Percentiles rank a stretch among this genome's conserved stretches.
Evolutionary conservation across 139 green algal genomes (phyloP).

Genomic region (Ostreobium quekettii): DNA sequence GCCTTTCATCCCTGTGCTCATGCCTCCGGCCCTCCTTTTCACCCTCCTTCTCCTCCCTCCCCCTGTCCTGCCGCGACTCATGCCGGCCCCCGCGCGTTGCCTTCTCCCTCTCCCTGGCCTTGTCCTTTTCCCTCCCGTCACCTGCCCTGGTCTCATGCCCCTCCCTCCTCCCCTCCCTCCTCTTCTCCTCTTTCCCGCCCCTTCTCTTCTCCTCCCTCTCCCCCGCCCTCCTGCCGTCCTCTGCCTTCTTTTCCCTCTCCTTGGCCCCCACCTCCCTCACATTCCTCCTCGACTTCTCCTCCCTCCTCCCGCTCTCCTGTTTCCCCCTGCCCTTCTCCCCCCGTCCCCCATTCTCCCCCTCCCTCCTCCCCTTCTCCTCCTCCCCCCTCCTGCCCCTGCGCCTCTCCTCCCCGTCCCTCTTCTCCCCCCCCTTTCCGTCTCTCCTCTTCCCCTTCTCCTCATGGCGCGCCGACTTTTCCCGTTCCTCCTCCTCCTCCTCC

Average conservation of each 20-base stretch:
- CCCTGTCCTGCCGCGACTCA: background rate
- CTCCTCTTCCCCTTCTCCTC: background rate
- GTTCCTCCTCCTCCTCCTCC: background rate
- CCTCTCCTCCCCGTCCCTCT: background rate
- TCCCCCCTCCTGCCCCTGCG: background rate
- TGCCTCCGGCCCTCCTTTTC: background rate
- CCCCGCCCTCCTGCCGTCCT: background rate
- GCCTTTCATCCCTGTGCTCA: background rate
- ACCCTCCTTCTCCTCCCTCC: background rate
- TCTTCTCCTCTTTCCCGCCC: background rate
- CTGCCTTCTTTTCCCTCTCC: background rate
- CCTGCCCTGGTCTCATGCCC: background rate
- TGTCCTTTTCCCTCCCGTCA: no score
- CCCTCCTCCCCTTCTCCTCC: background rate
- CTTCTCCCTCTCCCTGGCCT: no score
- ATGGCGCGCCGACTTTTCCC: background rate
- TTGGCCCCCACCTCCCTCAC: background rate
- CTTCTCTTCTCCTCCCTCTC: background rate
- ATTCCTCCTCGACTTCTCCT: background rate
- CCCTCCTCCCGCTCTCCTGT: background rate
- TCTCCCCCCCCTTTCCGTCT: background rate
- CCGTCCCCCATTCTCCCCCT: background rate
- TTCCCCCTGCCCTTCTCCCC: background rate
- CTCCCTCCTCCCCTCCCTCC: background rate
- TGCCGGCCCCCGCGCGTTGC: background rate